Base-by-base conservation (phyloP, 208 protist genomes). In the Trypanosoma avium region DNA sequence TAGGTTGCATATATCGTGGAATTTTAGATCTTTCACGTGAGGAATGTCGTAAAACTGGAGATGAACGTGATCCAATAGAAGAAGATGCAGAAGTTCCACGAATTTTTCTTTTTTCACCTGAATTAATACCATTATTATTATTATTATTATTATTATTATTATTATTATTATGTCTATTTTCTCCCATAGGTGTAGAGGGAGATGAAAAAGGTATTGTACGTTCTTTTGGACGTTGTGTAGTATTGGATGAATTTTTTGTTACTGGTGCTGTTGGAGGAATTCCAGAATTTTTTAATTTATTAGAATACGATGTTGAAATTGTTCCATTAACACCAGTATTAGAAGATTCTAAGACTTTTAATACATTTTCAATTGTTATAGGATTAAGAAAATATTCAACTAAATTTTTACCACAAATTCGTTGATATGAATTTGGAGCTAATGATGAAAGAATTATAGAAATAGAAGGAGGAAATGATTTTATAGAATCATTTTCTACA, bases 361-460 rank as follows among this genome's bases (percentile, higher is more conserved):
- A 48, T 19, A 73, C 73, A 9, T 74, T 57, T 10, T 76, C 26
- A 17, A 87, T 67, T 0, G 83, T 73, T 26, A 63, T 67, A 5
- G 79, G 43, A 45, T 75, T 78, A n/a, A 73, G 72, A 47, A 92
- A 68, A 63, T 86, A 85, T n/a, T 72, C 49, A 15, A 82, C 56
- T 19, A 79, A 59, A 21, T 75, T 52, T 19, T 57, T 53, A 22
- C 70, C 67, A 38, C 42, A 77, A 32, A 91, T 35, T 2, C 42
- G 22, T 22, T 73, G 54, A 73, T 88, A 58, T 52, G 59, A 54
- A 0, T 48, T 19, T 19, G 84, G 81, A 35, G 66, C 81, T 12
- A 91, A 46, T 13, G 73, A 64, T 0, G 81, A 74, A 13, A 91
- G 70, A 22, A 83, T 27, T 36, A 88, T 81, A 54, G 65, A 73